Conservation (phyloP, 2,329 filamentous ascomycete species). For the Cercospora sesami region DNA sequence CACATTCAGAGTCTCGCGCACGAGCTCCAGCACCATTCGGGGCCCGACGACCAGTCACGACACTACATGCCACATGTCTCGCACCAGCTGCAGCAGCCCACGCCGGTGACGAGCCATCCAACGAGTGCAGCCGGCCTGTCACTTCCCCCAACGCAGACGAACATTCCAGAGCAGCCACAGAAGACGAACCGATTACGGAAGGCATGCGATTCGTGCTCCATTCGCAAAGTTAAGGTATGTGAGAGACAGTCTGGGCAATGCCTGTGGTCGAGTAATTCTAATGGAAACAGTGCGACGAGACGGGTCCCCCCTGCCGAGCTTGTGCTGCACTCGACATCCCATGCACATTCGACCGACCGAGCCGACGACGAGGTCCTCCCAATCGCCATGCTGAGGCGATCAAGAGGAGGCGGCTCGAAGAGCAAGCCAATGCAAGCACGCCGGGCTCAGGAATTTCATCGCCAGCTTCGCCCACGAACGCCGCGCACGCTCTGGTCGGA, state of each 20-base stretch:
- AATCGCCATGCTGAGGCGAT: constrained; percentile 67
- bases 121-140: constrained; percentile 28
- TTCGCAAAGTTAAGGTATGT: constrained; percentile 44
- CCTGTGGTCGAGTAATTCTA: neutral
- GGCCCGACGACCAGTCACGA: constrained; percentile 36
- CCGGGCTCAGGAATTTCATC: constrained; percentile 47
- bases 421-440: constrained; percentile 36
- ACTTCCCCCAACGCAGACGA: constrained; percentile 28
- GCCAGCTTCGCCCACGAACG: constrained; percentile 54
- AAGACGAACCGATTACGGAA: constrained; percentile 44
- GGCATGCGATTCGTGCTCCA: constrained; percentile 44
- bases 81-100: constrained; percentile 33
- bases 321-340: constrained; percentile 66
- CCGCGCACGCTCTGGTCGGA: constrained; percentile 54
- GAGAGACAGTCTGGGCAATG: neutral
- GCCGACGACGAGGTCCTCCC: constrained; percentile 63
- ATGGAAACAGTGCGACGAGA: constrained; percentile 59
- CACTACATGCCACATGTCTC: constrained; percentile 35
- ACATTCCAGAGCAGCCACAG: constrained; percentile 31
- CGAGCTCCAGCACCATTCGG: constrained; percentile 35
- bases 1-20: constrained; percentile 39
- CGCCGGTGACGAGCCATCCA: constrained; percentile 29
- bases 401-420: constrained; percentile 59
- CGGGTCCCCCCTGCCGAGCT: constrained; percentile 65
- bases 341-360: constrained; percentile 66